Percentiles rank a stretch among this genome's conserved stretches.
phyloP scores from a whole-genome alignment of 768 basidiomycete genomes.

The Phallus indusiatus region DNA sequence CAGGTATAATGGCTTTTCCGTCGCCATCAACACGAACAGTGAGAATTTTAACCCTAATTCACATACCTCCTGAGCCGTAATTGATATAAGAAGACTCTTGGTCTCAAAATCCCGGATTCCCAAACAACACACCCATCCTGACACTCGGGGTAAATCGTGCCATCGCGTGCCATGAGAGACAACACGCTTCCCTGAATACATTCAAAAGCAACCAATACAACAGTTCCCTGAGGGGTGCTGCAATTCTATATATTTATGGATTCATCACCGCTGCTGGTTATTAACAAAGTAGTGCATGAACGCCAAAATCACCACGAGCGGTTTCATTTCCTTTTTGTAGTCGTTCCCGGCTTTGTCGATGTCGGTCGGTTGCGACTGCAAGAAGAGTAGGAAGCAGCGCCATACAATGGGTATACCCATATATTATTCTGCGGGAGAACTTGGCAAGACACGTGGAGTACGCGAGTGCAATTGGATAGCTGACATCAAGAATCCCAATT shows the following conservation, averaged over 20 bases:
- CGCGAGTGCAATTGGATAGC: neutral
- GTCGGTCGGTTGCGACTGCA: slow-evolving; percentile 21
- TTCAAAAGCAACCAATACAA: slow-evolving; percentile 53
- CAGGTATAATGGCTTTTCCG: slow-evolving; percentile 57
- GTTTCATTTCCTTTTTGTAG: no score
- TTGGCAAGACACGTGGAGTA: slow-evolving; percentile 27
- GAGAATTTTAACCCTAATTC: slow-evolving; percentile 74
- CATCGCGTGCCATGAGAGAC: slow-evolving; percentile 63
- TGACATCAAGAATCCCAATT: no score
- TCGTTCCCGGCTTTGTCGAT: no score
- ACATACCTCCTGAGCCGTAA: slow-evolving; percentile 81
- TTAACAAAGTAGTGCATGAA: slow-evolving; percentile 42
- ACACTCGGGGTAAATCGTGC: slow-evolving; percentile 84
- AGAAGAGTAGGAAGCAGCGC: slow-evolving; percentile 32
- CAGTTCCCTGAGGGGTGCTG: slow-evolving; percentile 37
- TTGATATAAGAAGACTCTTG: slow-evolving; percentile 72
- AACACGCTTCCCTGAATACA: slow-evolving; percentile 75
- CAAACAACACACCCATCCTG: slow-evolving; percentile 93
- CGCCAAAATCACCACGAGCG: slow-evolving; percentile 8
- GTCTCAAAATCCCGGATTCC: slow-evolving; percentile 90
- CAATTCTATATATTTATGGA: slow-evolving; percentile 76
- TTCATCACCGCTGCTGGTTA: slow-evolving; percentile 88
- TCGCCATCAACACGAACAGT: slow-evolving; percentile 54
- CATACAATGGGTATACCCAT: slow-evolving; percentile 90
- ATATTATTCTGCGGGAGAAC: slow-evolving; percentile 65